Conservation (phyloP, 768 basidiomycete species). For the Dentipellis fragilis region DNA sequence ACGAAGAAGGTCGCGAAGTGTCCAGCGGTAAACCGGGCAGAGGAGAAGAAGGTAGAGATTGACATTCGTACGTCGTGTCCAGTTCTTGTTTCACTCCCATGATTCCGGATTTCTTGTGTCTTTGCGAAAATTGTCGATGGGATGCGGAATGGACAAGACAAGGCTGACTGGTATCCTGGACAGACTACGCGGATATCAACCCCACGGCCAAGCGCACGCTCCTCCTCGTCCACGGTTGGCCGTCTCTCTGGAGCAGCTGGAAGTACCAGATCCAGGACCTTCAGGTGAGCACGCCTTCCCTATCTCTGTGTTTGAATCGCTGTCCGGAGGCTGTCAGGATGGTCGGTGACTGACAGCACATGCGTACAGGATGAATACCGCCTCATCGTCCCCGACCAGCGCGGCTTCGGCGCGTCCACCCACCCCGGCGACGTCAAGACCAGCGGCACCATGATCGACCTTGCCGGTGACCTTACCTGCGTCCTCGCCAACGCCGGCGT, state of each 20-base stretch:
- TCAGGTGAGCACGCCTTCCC: constrained; percentile 28
- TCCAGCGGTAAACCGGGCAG: constrained; percentile 7
- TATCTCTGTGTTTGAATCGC: neutral
- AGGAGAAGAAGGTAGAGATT: constrained; percentile 4
- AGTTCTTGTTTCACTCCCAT: neutral
- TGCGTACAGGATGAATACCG: constrained; percentile 43
- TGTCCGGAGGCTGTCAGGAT: neutral
- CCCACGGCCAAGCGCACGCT: constrained; percentile 39
- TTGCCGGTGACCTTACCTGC: constrained; percentile 55
- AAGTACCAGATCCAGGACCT: constrained; percentile 60
- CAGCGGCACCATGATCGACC: constrained; percentile 50
- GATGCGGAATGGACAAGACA: neutral
- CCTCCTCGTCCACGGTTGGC: constrained; percentile 74
- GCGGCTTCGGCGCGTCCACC: constrained; percentile 62
- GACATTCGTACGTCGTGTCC: constrained; percentile 5
- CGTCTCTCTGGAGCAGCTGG: constrained; percentile 69
- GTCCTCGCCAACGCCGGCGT: constrained; percentile 44
- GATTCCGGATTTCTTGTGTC: neutral
- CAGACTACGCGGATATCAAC: constrained; percentile 51
- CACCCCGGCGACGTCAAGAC: constrained; percentile 53
- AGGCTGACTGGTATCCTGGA: neutral
- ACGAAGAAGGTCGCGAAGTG: constrained; percentile 9
- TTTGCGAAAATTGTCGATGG: neutral
- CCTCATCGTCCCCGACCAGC: constrained; percentile 50
- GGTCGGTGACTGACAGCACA: neutral